A percentile compares a stretch with the other conserved stretches of the same genome.
phyloP scores from a whole-genome alignment of 176 grass and related monocot species.

The Guadua angustifolia region DNA sequence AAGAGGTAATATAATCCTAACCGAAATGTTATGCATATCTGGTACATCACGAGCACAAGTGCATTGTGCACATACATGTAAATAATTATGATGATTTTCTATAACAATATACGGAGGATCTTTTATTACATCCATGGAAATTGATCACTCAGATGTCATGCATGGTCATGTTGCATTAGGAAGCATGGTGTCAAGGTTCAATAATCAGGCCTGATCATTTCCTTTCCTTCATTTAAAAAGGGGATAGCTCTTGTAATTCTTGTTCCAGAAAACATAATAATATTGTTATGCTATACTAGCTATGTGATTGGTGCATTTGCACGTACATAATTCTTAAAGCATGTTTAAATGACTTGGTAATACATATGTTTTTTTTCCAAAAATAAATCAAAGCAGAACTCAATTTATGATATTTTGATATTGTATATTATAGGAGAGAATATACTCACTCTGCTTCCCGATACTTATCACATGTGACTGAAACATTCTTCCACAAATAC shows the following conservation, averaged over 20 bases:
- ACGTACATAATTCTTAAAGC: too few relatives aligned
- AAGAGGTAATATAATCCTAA: neutral
- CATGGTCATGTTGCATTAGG: slow-evolving; percentile 19
- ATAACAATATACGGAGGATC: neutral
- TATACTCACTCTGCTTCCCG: too few relatives aligned
- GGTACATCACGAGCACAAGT: neutral
- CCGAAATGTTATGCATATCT: slow-evolving; percentile 8
- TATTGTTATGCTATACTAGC: neutral
- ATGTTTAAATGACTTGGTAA: too few relatives aligned
- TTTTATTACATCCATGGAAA: neutral
- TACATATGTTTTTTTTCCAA: too few relatives aligned
- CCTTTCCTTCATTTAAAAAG: neutral
- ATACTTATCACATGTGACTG: too few relatives aligned
- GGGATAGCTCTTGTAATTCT: slow-evolving; percentile 29
- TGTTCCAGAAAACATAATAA: slow-evolving; percentile 2
- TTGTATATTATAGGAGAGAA: too few relatives aligned
- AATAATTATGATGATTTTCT: neutral
- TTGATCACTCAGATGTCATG: slow-evolving; percentile 10
- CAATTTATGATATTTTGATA: too few relatives aligned
- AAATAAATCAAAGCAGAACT: too few relatives aligned
- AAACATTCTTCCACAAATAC: too few relatives aligned
- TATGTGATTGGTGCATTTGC: too few relatives aligned
- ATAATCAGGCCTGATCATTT: neutral
- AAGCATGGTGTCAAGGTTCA: slow-evolving; percentile 2
- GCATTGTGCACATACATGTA: neutral